These are phyloP conservation scores for Auxenochlorella protothecoides DNA, from an alignment of 139 green algal species.

Conservation along the genomic window DNA sequence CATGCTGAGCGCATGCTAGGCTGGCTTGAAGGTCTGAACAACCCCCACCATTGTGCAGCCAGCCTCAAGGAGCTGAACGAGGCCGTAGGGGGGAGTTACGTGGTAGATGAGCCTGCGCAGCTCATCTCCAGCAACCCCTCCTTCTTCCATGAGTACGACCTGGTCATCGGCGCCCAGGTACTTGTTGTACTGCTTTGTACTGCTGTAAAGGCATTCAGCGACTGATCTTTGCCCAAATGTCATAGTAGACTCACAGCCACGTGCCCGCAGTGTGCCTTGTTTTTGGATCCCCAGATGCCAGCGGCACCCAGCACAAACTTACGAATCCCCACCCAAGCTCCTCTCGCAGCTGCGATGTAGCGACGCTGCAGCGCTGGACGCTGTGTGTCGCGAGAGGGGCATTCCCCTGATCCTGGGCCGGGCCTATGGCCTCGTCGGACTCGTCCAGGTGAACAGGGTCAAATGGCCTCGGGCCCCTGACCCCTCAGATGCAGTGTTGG, in stretches of 20 bases:
- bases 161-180: constrained; percentile 89
- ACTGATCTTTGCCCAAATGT: too few relatives aligned
- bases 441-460: constrained; percentile 50
- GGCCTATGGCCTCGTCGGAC: constrained; percentile 77
- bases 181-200: too few relatives aligned
- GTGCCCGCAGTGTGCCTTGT: too few relatives aligned
- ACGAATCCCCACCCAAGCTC: too few relatives aligned
- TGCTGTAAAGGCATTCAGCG: too few relatives aligned
- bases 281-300: too few relatives aligned
- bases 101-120: constrained; percentile 62
- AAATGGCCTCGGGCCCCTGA: constrained; percentile 10
- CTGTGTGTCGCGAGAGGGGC: constrained; percentile 40
- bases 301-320: too few relatives aligned
- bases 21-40: neutral
- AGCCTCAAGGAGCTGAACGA: constrained; percentile 88
- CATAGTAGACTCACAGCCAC: too few relatives aligned
- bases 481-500: too few relatives aligned
- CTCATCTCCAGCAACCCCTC: constrained; percentile 60
- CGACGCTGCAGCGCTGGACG: constrained; percentile 55
- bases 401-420: constrained; percentile 60
- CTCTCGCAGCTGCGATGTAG: constrained; percentile 53
- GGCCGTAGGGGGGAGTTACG: constrained; percentile 61
- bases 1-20: neutral
- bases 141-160: constrained; percentile 79
- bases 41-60: constrained; percentile 4